Evolutionary conservation across 2,329 filamentous ascomycete species (phyloP), one percentile per base, ranked within the genome.

Genomic region (Huntiella savannae): DNA sequence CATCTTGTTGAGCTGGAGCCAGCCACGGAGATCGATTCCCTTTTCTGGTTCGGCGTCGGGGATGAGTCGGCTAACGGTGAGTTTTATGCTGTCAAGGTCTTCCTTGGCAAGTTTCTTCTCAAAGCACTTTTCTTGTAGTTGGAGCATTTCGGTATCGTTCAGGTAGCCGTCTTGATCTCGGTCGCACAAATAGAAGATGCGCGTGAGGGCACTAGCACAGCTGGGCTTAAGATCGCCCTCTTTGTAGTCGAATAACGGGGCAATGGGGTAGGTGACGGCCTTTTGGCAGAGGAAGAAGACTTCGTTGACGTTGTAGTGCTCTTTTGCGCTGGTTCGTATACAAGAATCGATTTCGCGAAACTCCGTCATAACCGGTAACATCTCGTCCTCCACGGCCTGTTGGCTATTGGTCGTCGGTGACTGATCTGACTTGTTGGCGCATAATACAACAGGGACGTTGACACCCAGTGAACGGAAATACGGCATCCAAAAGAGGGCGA

Each of bases 281-380:
- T 96, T 96, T 61, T 98, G 91, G 60, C 91, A 98, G 11, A 98
- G 76, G 57, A 94, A 96, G 65, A 98, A 96, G 50, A 88, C 85
- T 61, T 88, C 87, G 59, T 94, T 93, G 59, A 95, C 83, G 61
- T 95, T 95, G 55, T 81, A 78, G 58, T 94, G 85, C 56, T 94
- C 84, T 55, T 84, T 77, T 15, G 88, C 86, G 61, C 87, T 96
- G 6, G 87, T 86, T 47, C 91, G 75, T 58, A 98, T 96, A 62
- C 91, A 98, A 0, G 87, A 94, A 60, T 98, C 91, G 52, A 98
- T 95, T 62, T 96, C 91, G 58, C 94, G 88, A 64, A 96, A 98
- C 63, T 98, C 91, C 51, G 83, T 80, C 91, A 98, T 95, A 53
- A 98, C 79, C 1, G 91, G 91, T 32, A 96, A 69, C 85, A 98